These are phyloP conservation scores for Citrus reticulata DNA, from an alignment of 345 rosid genomes.

Conservation along the genomic window DNA sequence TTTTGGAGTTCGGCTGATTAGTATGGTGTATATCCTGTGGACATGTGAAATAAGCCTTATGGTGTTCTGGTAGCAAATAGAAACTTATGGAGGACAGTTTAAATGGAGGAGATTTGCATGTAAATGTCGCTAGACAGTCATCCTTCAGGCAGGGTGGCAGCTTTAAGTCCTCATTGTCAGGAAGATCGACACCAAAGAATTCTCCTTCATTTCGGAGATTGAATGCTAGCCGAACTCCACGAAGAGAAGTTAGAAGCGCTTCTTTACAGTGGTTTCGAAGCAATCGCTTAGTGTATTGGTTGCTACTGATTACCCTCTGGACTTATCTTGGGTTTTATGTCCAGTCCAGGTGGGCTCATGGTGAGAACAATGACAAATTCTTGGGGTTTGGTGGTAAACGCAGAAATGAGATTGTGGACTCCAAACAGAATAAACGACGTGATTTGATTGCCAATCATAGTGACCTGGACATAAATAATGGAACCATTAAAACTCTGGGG, in stretches of 20 bases:
- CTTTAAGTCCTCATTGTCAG: slow-evolving; percentile 63
- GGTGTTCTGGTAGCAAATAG: slow-evolving; percentile 2
- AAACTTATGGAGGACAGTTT: slow-evolving; percentile 60
- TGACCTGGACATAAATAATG: slow-evolving; percentile 37
- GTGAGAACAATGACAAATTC: slow-evolving; percentile 64
- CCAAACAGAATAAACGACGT: slow-evolving; percentile 31
- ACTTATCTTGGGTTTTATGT: slow-evolving; percentile 91
- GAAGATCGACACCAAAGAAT: slow-evolving; percentile 68
- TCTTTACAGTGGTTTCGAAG: slow-evolving; percentile 72
- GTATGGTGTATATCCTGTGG: neutral
- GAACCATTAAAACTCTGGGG: slow-evolving; percentile 29
- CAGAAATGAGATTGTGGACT: slow-evolving; percentile 25
- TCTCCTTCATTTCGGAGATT: slow-evolving; percentile 64
- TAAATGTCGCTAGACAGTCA: slow-evolving; percentile 40
- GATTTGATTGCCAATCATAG: slow-evolving; percentile 55
- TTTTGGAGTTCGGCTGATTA: neutral
- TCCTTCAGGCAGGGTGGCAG: slow-evolving; percentile 54
- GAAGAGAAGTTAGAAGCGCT: slow-evolving; percentile 65
- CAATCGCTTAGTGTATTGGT: slow-evolving; percentile 77
- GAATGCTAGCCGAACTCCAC: slow-evolving; percentile 74
- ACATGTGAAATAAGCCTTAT: slow-evolving; percentile 9
- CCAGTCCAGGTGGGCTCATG: slow-evolving; percentile 98
- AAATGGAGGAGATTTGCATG: slow-evolving; percentile 37
- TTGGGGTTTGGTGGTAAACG: slow-evolving; percentile 61
- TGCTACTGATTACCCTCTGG: slow-evolving; percentile 95